Evolutionary conservation across 2,329 filamentous ascomycete species (phyloP).

Genomic region (Fusarium nurragi): DNA sequence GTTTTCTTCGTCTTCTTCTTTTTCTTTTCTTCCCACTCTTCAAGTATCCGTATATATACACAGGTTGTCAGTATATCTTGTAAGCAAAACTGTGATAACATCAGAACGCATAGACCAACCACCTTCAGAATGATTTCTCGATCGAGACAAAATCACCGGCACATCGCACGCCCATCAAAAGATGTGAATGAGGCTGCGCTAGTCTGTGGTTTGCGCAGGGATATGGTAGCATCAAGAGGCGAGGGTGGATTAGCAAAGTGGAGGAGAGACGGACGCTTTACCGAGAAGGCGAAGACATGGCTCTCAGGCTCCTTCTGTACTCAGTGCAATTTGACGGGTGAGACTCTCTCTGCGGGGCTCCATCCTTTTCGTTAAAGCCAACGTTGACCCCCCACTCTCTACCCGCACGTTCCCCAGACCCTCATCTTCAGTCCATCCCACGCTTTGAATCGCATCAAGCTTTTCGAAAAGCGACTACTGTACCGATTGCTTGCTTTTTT

Average conservation of each 20-base stretch:
- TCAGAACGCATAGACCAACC: background rate
- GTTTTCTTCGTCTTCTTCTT: no score
- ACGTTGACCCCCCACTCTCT: constrained; percentile 33
- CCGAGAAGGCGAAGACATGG: constrained; percentile 28
- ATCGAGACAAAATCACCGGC: background rate
- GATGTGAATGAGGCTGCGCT: constrained; percentile 39
- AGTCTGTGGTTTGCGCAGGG: constrained; percentile 29
- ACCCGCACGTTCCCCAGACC: constrained; percentile 37
- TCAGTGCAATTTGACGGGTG: constrained; percentile 9
- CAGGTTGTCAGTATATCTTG: background rate
- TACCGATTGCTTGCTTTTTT: constrained; percentile 17
- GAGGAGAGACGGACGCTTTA: constrained; percentile 36
- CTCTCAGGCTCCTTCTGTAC: constrained; percentile 21
- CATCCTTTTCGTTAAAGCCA: constrained; percentile 31
- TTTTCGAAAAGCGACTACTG: constrained; percentile 7
- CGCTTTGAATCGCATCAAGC: constrained; percentile 19
- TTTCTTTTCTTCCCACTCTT: no score
- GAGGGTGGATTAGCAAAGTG: constrained; percentile 33
- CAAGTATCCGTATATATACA: no score
- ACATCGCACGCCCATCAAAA: constrained; percentile 1
- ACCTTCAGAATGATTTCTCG: background rate
- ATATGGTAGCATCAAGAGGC: constrained; percentile 29
- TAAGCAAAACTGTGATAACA: background rate
- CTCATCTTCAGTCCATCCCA: constrained; percentile 29
- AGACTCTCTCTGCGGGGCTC: constrained; percentile 16